These are phyloP conservation scores for Lagenidium sp. DNA, from an alignment of 352 stramenopile species.

Conservation along the genomic window DNA sequence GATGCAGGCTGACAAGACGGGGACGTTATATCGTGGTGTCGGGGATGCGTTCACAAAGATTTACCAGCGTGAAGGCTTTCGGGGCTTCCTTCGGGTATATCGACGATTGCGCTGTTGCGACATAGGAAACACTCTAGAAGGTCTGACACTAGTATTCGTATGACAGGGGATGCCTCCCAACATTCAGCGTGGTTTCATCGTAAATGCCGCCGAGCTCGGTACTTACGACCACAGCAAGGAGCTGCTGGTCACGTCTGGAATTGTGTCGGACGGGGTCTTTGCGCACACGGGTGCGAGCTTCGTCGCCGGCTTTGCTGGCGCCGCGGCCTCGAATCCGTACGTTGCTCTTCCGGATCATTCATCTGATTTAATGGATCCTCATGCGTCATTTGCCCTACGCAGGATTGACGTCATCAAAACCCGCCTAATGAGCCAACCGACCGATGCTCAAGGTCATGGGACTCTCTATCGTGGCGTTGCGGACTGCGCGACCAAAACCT, in stretches of 20 bases:
- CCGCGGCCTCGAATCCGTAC: constrained; percentile 67
- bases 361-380: neutral
- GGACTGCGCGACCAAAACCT: constrained; percentile 62
- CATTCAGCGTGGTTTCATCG: constrained; percentile 80
- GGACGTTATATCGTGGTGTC: constrained; percentile 59
- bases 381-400: constrained; percentile 3
- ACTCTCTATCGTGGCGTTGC: constrained; percentile 60
- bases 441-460: constrained; percentile 36
- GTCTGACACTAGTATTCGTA: constrained; percentile 1
- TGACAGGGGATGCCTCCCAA: constrained; percentile 76
- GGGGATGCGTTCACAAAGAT: constrained; percentile 61
- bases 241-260: constrained; percentile 48
- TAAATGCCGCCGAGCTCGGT: constrained; percentile 78
- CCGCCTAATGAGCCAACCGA: constrained; percentile 72
- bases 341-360: constrained; percentile 8
- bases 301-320: constrained; percentile 67
- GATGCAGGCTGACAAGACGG: constrained; percentile 73
- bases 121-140: too few relatives aligned
- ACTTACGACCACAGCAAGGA: constrained; percentile 85
- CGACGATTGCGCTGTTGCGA: too few relatives aligned
- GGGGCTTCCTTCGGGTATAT: constrained; percentile 50
- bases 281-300: constrained; percentile 69
- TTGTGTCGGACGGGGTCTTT: constrained; percentile 51
- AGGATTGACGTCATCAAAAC: constrained; percentile 85
- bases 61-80: constrained; percentile 60